phyloP scores from a whole-genome alignment of 75 land plant genomes.

The Gnetum montanum region DNA sequence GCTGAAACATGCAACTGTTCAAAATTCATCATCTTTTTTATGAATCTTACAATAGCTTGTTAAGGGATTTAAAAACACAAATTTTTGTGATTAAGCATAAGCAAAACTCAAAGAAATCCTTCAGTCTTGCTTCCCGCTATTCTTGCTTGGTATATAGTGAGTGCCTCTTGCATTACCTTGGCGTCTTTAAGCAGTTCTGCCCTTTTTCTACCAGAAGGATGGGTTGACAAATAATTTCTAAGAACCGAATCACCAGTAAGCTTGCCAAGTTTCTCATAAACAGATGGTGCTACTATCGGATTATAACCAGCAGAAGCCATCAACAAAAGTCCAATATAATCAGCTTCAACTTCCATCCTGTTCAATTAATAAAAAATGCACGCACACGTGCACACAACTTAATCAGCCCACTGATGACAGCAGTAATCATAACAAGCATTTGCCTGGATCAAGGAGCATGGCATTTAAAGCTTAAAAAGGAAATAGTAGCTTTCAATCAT shows the following conservation, averaged over 20 bases:
- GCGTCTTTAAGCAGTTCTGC: constrained; percentile 62
- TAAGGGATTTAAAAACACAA: too few species aligned
- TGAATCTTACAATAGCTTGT: too few species aligned
- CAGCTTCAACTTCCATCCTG: constrained; percentile 99
- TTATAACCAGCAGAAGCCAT: constrained; percentile 95
- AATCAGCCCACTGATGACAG: neutral
- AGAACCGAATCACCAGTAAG: constrained; percentile 46
- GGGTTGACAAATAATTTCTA: constrained; percentile 78
- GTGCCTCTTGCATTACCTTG: constrained; percentile 88
- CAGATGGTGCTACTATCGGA: constrained; percentile 75
- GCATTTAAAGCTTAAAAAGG: too few species aligned
- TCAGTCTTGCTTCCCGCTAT: constrained; percentile 47
- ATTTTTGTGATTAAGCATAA: too few species aligned
- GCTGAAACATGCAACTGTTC: too few species aligned
- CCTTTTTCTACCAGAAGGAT: constrained; percentile 93
- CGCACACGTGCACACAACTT: too few species aligned
- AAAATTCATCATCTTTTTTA: too few species aligned
- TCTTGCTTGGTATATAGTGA: constrained; percentile 48
- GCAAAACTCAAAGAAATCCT: constrained; percentile 59
- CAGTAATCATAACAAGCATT: neutral
- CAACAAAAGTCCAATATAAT: constrained; percentile 84
- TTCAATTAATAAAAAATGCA: neutral
- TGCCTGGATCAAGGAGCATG: too few species aligned
- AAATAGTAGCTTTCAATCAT: too few species aligned
- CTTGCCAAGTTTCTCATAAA: constrained; percentile 91